A percentile compares a stretch with the other conserved stretches of the same genome.
These are phyloP conservation scores for Metschnikowia colocasiae DNA, from an alignment of 805 yeast species.

Conservation along the genomic window DNA sequence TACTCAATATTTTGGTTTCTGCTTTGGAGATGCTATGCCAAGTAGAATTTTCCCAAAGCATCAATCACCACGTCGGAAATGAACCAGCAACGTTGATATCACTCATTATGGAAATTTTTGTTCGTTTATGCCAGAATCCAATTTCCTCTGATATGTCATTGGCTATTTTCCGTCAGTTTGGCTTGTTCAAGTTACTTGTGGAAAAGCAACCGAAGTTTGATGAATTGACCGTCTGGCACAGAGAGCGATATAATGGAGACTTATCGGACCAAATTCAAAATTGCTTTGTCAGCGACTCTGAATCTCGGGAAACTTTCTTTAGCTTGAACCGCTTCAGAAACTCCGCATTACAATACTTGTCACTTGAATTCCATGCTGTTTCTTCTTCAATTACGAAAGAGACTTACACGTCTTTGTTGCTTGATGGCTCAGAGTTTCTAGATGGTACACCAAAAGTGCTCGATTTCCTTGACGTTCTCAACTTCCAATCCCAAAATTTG, in stretches of 20 bases:
- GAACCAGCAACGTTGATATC: conserved; percentile 59
- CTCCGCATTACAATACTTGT: conserved; percentile 57
- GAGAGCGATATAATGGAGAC: conserved; percentile 41
- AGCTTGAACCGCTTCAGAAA: conserved; percentile 62
- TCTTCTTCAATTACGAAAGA: conserved; percentile 47
- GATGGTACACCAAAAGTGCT: conserved; percentile 65
- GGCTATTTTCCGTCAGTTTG: conserved; percentile 46
- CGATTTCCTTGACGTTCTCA: conserved; percentile 63
- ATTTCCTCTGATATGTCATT: conserved; percentile 51
- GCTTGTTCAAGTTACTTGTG: conserved; percentile 50
- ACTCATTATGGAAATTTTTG: conserved; percentile 55
- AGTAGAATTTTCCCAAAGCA: conserved; percentile 32
- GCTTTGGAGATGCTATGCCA: conserved; percentile 43
- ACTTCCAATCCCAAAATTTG: conserved; percentile 47
- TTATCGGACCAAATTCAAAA: conserved; percentile 29
- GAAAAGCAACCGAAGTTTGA: conserved; percentile 53
- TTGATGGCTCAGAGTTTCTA: conserved; percentile 46
- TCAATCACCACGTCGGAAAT: conserved; percentile 39
- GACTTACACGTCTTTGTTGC: conserved; percentile 50
- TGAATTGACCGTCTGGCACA: conserved; percentile 51
- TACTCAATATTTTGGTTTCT: conserved; percentile 48
- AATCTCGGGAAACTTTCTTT: conserved; percentile 50
- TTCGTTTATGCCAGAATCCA: conserved; percentile 57
- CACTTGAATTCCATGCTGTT: conserved; percentile 68
- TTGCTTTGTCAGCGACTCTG: conserved; percentile 29